These are phyloP conservation scores for Chaetomium cochliodes DNA, from an alignment of 495 filamentous ascomycete species.

Conservation along the genomic window DNA sequence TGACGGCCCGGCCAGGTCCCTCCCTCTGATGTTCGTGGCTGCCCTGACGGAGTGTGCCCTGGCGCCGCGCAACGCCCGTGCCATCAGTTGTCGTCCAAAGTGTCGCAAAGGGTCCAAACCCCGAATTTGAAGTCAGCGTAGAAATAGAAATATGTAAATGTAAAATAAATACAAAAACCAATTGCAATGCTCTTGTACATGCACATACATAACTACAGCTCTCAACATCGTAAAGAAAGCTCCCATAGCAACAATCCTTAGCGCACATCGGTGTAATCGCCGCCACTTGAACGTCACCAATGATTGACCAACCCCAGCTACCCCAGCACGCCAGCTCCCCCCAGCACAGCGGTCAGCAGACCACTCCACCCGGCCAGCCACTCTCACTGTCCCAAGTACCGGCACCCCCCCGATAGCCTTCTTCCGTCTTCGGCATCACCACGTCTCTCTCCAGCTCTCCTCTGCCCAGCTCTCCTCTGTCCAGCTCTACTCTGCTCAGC, in stretches of 20 bases:
- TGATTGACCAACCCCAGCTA: no score
- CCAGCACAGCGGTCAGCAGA: not conserved
- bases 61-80: no score
- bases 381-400: not conserved
- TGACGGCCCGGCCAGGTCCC: no score
- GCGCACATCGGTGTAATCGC: not conserved
- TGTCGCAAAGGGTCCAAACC: no score
- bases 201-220: no score
- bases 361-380: constrained; percentile 6
- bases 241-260: not conserved
- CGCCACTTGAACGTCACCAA: not conserved
- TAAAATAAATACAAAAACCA: not conserved
- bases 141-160: no score
- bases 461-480: not conserved
- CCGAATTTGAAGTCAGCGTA: no score
- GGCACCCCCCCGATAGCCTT: not conserved
- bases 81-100: no score
- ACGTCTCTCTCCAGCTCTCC: not conserved
- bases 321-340: not conserved
- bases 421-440: not conserved
- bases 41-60: not conserved
- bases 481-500: no score
- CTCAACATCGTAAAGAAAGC: no score
- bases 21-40: not conserved
- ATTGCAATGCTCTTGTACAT: no score